Conservation (phyloP, 495 filamentous ascomycete species). For the Astrothelium macrocarpum region DNA sequence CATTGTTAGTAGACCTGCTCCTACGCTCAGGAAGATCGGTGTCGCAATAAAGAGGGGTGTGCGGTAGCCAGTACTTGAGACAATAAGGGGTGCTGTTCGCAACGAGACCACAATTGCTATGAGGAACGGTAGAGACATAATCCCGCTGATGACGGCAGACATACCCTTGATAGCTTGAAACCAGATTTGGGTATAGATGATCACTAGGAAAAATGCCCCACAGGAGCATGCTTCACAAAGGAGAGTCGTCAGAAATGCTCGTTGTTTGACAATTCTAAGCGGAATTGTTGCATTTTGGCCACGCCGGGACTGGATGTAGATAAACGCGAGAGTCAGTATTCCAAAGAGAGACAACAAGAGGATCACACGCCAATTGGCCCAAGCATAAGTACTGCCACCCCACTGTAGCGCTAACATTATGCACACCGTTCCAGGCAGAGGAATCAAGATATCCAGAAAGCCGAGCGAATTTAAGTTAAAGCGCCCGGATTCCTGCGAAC, state of each 20-base stretch:
- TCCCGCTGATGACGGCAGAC: constrained; percentile 59
- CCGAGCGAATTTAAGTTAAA: constrained; percentile 47
- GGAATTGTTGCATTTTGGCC: constrained; percentile 71
- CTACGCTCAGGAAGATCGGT: constrained; percentile 51
- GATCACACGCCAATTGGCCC: constrained; percentile 59
- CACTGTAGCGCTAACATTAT: constrained; percentile 75
- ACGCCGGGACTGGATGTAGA: constrained; percentile 52
- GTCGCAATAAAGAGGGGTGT: constrained; percentile 60
- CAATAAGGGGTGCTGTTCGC: constrained; percentile 48
- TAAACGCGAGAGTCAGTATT: constrained; percentile 54
- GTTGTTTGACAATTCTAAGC: constrained; percentile 60
- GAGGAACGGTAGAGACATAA: constrained; percentile 38
- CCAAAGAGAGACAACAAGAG: constrained; percentile 59
- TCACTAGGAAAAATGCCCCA: not conserved
- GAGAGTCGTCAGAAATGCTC: constrained; percentile 48
- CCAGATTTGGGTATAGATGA: constrained; percentile 66
- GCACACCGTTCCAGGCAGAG: constrained; percentile 63
- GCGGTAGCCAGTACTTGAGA: constrained; percentile 58
- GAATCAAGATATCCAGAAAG: constrained; percentile 52
- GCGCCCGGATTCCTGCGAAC: not conserved
- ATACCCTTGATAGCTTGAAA: constrained; percentile 76
- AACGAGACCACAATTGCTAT: constrained; percentile 50
- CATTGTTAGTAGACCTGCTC: constrained; percentile 60
- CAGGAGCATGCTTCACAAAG: constrained; percentile 54
- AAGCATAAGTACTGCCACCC: constrained; percentile 64